phyloP scores from a whole-genome alignment of 1,284 basidiomycete species.

The Marasmius fiardii region DNA sequence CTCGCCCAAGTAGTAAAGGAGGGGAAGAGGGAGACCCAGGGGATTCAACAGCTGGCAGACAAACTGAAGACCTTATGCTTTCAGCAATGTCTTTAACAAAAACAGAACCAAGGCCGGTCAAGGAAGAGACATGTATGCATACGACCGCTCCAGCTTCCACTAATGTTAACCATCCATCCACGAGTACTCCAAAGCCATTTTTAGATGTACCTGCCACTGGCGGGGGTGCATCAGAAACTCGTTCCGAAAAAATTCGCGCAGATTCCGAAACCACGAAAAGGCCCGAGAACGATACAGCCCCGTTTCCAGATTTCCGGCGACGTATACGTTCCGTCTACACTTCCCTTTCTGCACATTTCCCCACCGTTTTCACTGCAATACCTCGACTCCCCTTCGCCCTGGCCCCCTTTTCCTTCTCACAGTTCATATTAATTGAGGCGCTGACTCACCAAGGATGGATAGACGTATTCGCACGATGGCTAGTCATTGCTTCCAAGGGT shows the following conservation, averaged over 20 bases:
- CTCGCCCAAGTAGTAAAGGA: too few relatives aligned
- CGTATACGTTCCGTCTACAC: slow-evolving; percentile 19
- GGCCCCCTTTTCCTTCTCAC: slow-evolving; percentile 90
- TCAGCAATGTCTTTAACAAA: too few relatives aligned
- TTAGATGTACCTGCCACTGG: neutral
- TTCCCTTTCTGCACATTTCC: slow-evolving; percentile 48
- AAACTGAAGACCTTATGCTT: too few relatives aligned
- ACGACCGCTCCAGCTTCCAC: slow-evolving; percentile 17
- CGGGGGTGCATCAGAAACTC: neutral
- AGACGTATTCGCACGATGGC: slow-evolving; percentile 77
- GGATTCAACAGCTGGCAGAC: slow-evolving; percentile 15
- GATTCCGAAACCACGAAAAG: neutral
- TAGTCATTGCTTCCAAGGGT: slow-evolving; percentile 41
- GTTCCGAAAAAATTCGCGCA: neutral
- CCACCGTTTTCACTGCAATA: slow-evolving; percentile 69
- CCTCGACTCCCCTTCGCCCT: slow-evolving; percentile 78
- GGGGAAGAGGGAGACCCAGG: slow-evolving; percentile 5
- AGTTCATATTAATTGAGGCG: slow-evolving; percentile 93
- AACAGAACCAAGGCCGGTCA: too few relatives aligned
- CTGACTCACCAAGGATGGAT: slow-evolving; percentile 91
- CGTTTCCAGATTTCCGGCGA: slow-evolving; percentile 17
- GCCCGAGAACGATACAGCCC: slow-evolving; percentile 4
- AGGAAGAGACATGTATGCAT: slow-evolving; percentile 9
- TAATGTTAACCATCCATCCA: neutral
- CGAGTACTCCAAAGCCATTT: neutral